phyloP scores from a whole-genome alignment of 1,284 basidiomycete species.

The Papiliotrema laurentii region DNA sequence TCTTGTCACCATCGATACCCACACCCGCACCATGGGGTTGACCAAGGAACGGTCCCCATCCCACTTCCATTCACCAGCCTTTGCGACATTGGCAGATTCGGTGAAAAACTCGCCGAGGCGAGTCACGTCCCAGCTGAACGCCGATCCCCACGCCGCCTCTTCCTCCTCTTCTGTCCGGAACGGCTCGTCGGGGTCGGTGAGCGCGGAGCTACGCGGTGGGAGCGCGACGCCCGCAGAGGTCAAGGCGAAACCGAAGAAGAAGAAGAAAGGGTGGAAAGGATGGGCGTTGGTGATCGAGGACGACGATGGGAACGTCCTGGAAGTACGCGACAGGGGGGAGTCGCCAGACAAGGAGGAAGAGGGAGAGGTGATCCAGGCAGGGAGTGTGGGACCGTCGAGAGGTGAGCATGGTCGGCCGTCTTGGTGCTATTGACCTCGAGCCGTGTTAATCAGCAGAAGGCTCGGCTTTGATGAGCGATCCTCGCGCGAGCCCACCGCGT shows the following conservation, averaged over 20 bases:
- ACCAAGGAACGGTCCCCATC: background rate
- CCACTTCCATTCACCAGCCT: background rate
- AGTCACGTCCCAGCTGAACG: too few relatives aligned
- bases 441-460: too few relatives aligned
- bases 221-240: background rate
- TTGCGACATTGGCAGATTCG: background rate
- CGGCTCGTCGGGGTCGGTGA: too few relatives aligned
- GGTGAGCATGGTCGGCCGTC: too few relatives aligned
- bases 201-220: background rate
- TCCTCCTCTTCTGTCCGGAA: background rate
- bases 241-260: slow-evolving; percentile 18
- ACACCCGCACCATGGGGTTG: background rate
- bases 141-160: background rate
- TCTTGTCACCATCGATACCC: too few relatives aligned
- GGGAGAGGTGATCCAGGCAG: background rate
- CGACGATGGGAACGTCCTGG: slow-evolving; percentile 35
- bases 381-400: background rate
- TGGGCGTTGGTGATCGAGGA: slow-evolving; percentile 41
- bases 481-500: too few relatives aligned
- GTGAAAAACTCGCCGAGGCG: slow-evolving; percentile 1
- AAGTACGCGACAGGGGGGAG: slow-evolving; percentile 11
- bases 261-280: slow-evolving; percentile 43
- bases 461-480: background rate
- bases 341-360: slow-evolving; percentile 1
- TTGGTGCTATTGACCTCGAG: too few relatives aligned